Base-by-base conservation (phyloP, 192 early-diverging fungal species). In the Gaertneriomyces sp. region DNA sequence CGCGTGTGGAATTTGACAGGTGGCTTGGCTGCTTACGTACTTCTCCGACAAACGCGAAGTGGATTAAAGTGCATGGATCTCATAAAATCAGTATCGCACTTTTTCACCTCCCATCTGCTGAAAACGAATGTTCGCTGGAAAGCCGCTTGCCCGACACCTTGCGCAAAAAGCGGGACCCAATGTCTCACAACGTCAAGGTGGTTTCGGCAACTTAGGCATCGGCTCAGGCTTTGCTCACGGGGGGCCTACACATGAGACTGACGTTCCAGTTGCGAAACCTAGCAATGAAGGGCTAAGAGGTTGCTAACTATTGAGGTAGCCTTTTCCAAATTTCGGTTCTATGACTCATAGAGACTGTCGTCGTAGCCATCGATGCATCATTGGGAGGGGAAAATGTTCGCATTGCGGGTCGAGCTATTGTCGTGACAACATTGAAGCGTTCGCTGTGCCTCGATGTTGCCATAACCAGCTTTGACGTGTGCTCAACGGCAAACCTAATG, bases 341-440 rank as follows among this genome's bases (percentile, higher is more conserved):
- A 33, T 33, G 25, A 56, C 40, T 19, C 60, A 19, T 33, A 33
- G 25, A 33, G 25, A 33, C n/a, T 14, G 25, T 39, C 5, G 6
- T 66, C 11, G 12, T 57, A 83, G 81, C 70, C 10, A 41, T 59
- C 42, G 84, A 85, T 61, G 70, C 73, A 6, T 79, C 76, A 12
- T 60, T 80, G 14, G 71, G 72, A 5, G 80, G 80, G 1, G 44
- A 47, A 9, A 82, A 84, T 63, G 69, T 82, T 38, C 69, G 78
- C 10, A 73, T 86, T 39, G 84, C 81, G 4, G 70, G 75, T 25
- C 62, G 81, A 43, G 55, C 77, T 16, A 70, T 82, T 38, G 75
- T 86, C 43, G 70, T 72, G 7, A 72, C 76, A 25, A 71, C 74
- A 0, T 69, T 86, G 7, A 72, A 78, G 39, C 65, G 77, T 60